A percentile compares a stretch with the other conserved stretches of the same genome.
phyloP scores from a whole-genome alignment of 176 grass and related monocot species.

The Carex myosuroides region DNA sequence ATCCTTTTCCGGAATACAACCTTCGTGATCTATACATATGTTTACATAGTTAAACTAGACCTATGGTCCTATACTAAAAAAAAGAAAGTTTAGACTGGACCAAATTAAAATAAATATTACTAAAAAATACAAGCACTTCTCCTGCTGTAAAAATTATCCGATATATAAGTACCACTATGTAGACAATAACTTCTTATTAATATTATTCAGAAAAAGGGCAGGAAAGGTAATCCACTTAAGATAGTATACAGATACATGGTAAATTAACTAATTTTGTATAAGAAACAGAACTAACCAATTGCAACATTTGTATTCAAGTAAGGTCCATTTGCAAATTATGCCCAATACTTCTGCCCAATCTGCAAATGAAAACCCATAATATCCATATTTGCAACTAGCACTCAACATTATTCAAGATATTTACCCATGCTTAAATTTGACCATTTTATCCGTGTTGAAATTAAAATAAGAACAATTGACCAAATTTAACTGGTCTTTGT shows the following conservation, averaged over 20 bases:
- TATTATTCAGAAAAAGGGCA: background rate
- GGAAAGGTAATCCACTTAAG: background rate
- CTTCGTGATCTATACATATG: slow-evolving; percentile 58
- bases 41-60: slow-evolving; percentile 7
- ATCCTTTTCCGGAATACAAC: slow-evolving; percentile 46
- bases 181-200: background rate
- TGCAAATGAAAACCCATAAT: background rate
- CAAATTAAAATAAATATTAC: background rate
- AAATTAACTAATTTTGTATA: background rate
- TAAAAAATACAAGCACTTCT: background rate
- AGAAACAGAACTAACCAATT: background rate
- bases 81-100: background rate
- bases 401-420: background rate
- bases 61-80: background rate
- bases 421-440: background rate
- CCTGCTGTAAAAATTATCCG: background rate
- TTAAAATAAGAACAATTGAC: background rate
- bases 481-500: background rate
- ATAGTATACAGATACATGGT: background rate
- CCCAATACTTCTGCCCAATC: background rate
- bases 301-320: background rate
- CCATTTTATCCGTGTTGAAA: background rate
- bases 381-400: background rate
- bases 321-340: background rate
- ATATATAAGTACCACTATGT: background rate